Evolutionary conservation across 2,329 filamentous ascomycete genomes (phyloP), one percentile per base, ranked within the genome.

Genomic region (Pseudogymnoascus sp.): DNA sequence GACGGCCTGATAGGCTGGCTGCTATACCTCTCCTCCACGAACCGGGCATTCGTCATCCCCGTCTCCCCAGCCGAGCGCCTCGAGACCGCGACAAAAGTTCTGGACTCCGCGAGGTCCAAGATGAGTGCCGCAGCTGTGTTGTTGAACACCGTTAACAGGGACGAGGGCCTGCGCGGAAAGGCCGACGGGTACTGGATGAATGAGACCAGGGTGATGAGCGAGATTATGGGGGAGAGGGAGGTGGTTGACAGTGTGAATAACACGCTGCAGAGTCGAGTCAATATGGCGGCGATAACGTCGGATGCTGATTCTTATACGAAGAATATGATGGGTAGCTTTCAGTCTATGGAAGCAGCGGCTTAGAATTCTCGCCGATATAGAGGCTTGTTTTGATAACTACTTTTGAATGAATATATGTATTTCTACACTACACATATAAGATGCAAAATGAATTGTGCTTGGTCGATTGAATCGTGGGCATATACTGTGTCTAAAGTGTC

Each of bases 161-260:
- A 97, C 75, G 81, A 84, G 66, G 83, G 82, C 47, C 77, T 97
- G 74, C 84, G 92, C 65, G 79, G 76, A 2, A 82, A 83, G 64
- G 82, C 83, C 60, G 83, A 87, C 68, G 81, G 80, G 14, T 97
- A 97, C 76, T 97, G 93, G 93, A 78, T 80, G 8, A 87, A 88
- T 51, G 91, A 97, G 77, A 88, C 85, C 5, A 79, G 83, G 61
- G 74, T 91, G 31, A 91, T 89, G 83, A 78, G 82, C 37, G 85
- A 88, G 70, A 85, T 90, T 23, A 88, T 96, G 82, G 89, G 92
- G 78, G 89, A 93, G 67, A 81, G 85, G 66, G 88, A 90, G 66
- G 89, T 93, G 6, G 77, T 90, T 37, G 86, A 87, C 70, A 84
- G 87, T 62, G 83, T 91, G 66, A 86, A 88, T 65, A 83, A 86